These are phyloP conservation scores for Suillus clintonianus DNA, from an alignment of 768 basidiomycete species.

Conservation along the genomic window DNA sequence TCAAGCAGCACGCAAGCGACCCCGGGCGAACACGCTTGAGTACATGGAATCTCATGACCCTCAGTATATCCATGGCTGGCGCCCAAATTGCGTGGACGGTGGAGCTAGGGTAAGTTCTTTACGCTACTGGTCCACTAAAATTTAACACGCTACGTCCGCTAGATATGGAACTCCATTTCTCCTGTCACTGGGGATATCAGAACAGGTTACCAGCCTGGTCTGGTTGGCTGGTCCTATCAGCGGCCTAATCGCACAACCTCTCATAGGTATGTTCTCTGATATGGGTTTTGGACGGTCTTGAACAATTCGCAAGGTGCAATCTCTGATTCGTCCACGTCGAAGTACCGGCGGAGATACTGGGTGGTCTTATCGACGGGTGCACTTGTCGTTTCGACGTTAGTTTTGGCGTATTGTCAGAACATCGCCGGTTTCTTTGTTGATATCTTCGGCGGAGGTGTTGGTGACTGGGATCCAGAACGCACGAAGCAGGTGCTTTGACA, in stretches of 20 bases:
- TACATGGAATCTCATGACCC: conserved; percentile 76
- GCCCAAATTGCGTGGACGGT: conserved; percentile 96
- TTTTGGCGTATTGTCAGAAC: conserved; percentile 80
- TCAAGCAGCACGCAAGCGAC: conserved; percentile 15
- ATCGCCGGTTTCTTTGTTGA: conserved; percentile 78
- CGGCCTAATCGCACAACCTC: conserved; percentile 93
- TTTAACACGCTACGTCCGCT: background rate
- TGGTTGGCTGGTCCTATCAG: conserved; percentile 97
- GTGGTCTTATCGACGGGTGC: conserved; percentile 84
- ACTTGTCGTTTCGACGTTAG: conserved; percentile 74
- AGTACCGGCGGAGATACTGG: conserved; percentile 92
- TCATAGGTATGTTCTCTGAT: conserved; percentile 70
- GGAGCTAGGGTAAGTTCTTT: conserved; percentile 74
- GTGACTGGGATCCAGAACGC: conserved; percentile 85
- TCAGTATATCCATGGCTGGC: conserved; percentile 92
- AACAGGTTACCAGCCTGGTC: conserved; percentile 89
- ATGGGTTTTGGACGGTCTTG: conserved; percentile 4
- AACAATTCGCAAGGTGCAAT: conserved; percentile 67
- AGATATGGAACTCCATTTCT: conserved; percentile 98
- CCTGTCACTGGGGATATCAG: conserved; percentile 76
- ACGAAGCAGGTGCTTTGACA: conserved; percentile 51
- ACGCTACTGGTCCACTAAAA: background rate
- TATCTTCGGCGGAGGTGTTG: conserved; percentile 68
- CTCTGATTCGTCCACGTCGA: conserved; percentile 90
- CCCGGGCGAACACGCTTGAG: conserved; percentile 28